Conservation (phyloP, 2,329 filamentous ascomycete species). For the Beauveria sp. region DNA sequence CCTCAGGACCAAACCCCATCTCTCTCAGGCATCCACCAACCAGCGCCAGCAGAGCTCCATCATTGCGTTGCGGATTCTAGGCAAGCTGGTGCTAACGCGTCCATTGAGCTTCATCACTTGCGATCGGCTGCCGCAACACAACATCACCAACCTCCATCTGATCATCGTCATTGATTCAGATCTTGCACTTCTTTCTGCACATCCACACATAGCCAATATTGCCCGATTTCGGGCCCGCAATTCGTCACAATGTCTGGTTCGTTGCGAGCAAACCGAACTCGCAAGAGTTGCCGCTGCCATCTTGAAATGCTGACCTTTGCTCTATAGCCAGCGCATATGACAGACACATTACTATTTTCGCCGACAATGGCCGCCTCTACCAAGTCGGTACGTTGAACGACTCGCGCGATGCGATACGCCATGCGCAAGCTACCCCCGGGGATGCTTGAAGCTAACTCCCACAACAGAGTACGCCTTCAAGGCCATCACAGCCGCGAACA, state of each 20-base stretch:
- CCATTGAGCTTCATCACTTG: conserved; percentile 9
- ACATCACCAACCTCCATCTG: conserved; percentile 19
- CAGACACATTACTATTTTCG: conserved; percentile 99
- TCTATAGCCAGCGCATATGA: conserved; percentile 69
- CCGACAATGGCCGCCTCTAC: conserved; percentile 94
- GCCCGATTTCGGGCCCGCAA: conserved; percentile 14
- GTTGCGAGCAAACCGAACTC: conserved; percentile 15
- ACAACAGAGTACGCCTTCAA: conserved; percentile 97
- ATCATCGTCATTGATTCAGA: conserved; percentile 10
- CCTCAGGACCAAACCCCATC: conserved; percentile 4
- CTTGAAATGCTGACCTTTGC: conserved; percentile 17
- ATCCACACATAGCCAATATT: background rate
- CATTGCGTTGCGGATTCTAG: conserved; percentile 27
- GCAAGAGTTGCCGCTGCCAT: conserved; percentile 20
- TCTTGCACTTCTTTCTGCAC: background rate
- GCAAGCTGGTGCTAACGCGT: conserved; percentile 43
- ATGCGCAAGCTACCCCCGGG: conserved; percentile 11
- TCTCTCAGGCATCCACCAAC: conserved; percentile 1
- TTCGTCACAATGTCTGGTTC: conserved; percentile 45
- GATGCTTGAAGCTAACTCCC: conserved; percentile 7
- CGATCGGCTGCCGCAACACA: conserved; percentile 4
- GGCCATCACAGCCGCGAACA: conserved; percentile 97
- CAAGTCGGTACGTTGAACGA: conserved; percentile 79
- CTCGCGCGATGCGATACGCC: conserved; percentile 3
- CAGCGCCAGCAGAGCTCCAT: conserved; percentile 6